phyloP scores from a whole-genome alignment of 495 filamentous ascomycete genomes.

The Neurospora sp. region DNA sequence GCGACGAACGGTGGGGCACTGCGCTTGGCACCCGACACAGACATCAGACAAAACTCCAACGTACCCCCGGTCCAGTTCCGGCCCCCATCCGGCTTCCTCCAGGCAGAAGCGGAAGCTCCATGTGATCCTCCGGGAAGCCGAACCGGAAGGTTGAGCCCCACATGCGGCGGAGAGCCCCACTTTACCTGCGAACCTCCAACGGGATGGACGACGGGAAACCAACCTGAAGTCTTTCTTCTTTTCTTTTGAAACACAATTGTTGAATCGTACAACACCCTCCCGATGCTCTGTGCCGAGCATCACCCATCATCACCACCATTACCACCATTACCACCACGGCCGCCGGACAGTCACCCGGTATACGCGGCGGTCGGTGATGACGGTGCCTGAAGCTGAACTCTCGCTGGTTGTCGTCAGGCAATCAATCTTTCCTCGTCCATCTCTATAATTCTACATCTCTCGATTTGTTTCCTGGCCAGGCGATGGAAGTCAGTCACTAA shows the following conservation, averaged over 20 bases:
- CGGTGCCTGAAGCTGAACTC: background rate
- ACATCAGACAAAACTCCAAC: background rate
- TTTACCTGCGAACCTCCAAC: background rate
- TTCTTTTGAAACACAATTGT: background rate
- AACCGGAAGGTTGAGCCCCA: background rate
- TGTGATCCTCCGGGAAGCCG: background rate
- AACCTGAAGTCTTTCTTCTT: background rate
- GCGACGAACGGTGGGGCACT: background rate
- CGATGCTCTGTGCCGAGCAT: background rate
- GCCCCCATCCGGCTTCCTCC: background rate
- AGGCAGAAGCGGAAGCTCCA: background rate
- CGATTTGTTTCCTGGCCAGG: background rate
- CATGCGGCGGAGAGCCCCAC: background rate
- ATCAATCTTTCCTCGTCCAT: background rate
- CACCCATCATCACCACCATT: background rate
- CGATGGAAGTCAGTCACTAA: background rate
- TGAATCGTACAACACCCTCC: background rate
- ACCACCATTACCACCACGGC: background rate
- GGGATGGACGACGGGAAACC: background rate
- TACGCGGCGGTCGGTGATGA: background rate
- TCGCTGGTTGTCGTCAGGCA: background rate
- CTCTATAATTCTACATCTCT: background rate
- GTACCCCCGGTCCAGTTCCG: background rate
- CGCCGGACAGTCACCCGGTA: background rate
- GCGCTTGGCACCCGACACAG: background rate